phyloP scores from a whole-genome alignment of 2,329 filamentous ascomycete genomes.

The Trichoderma guizhouense region DNA sequence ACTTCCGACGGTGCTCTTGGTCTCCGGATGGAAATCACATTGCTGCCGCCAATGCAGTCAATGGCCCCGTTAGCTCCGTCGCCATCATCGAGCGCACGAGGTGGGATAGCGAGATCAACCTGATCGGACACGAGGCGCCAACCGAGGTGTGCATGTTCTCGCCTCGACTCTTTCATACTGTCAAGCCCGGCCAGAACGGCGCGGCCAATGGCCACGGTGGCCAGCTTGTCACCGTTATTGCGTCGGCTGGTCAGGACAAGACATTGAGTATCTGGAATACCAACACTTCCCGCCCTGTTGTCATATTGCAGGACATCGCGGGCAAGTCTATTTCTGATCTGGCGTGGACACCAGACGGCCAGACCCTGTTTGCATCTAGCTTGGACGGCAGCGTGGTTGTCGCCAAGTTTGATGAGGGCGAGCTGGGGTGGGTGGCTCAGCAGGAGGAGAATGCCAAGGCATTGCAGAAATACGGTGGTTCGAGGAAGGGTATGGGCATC shows the following conservation, averaged over 20 bases:
- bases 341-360: constrained; percentile 89
- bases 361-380: constrained; percentile 79
- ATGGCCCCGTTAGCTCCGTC: constrained; percentile 94
- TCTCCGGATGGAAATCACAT: constrained; percentile 97
- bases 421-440: constrained; percentile 84
- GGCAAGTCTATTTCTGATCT: constrained; percentile 92
- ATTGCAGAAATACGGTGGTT: constrained; percentile 86
- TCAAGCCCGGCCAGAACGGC: constrained; percentile 57
- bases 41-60: constrained; percentile 92
- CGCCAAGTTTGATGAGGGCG: constrained; percentile 77
- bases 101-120: constrained; percentile 95
- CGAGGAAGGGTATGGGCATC: constrained; percentile 83
- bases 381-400: constrained; percentile 86
- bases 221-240: constrained; percentile 81
- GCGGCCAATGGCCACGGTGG: constrained; percentile 42
- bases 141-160: constrained; percentile 98
- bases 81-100: constrained; percentile 88
- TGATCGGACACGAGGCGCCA: constrained; percentile 95
- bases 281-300: constrained; percentile 83
- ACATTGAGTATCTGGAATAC: constrained; percentile 97
- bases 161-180: constrained; percentile 77
- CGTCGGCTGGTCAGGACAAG: constrained; percentile 95
- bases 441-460: constrained; percentile 89
- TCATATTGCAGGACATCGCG: constrained; percentile 84
- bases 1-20: constrained; percentile 96